Evolutionary conservation across 768 basidiomycete species (phyloP), one percentile per base, ranked within the genome.

Genomic region (Sporobolomyces phaffii): DNA sequence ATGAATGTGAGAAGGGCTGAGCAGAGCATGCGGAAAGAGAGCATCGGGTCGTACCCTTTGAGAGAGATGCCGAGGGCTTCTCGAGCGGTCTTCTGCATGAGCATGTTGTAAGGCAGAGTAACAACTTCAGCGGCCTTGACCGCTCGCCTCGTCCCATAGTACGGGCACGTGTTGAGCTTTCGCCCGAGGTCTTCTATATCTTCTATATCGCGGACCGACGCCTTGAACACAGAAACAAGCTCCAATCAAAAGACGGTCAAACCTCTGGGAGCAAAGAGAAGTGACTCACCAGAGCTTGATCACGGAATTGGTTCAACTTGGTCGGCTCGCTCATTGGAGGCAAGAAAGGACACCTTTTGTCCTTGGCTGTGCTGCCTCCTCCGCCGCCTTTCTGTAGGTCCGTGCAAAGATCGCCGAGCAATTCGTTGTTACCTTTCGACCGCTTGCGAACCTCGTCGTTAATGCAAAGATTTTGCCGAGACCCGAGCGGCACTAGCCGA

Each of bases 121-220:
- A 81, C 47, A 67, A 91, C 93, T 81, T 98, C 88, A 36, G 94
- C 91, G 75, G 91, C 89, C 41, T 87, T 85, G 59, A 97, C 91
- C 18, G 92, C 91, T 60, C 83, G 80, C 47, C 96, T 81, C 11
- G 91, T 88, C 5, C 88, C 91, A 77, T 97, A 99, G 78, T 98
- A 99, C 0, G 94, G 90, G 76, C 94, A 99, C 13, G 84, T 86
- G 50, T 85, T 80, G 1, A 83, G 78, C 53, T 84, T 80, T 57
- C 84, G 82, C 3, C 96, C 96, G 2, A 85, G 79, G 11, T 77
- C 77, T 10, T 89, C 89, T 20, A 98, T 83, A 71, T 97, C 93
- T 76, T 98, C 94, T 7, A 99, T 96, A 70, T 96, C 94, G 76
- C 90, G 90, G 0, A 92, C 89, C 2, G 83, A 82, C 0, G 92